These are phyloP conservation scores for Tylopilus plumbeoviolaceoides DNA, from an alignment of 768 basidiomycete genomes.

Conservation along the genomic window DNA sequence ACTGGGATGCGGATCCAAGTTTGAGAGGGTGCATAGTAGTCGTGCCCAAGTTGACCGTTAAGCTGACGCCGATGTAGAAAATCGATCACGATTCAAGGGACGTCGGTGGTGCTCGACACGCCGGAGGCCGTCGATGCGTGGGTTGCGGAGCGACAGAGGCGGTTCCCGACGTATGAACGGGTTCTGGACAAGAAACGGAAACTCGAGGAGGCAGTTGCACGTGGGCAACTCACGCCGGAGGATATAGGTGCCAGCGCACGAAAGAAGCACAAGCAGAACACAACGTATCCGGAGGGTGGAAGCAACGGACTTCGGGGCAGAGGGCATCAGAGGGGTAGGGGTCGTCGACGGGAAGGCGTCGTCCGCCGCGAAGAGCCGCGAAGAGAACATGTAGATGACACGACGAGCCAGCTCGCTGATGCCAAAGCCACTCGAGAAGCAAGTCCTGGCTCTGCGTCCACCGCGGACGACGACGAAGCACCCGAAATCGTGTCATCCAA, in stretches of 20 bases:
- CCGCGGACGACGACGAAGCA: slow-evolving; percentile 37
- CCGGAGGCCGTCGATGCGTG: slow-evolving; percentile 80
- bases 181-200: slow-evolving; percentile 81
- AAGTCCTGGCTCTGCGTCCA: slow-evolving; percentile 20
- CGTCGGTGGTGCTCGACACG: slow-evolving; percentile 69
- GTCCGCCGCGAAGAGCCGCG: background rate
- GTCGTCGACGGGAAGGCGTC: slow-evolving; percentile 21
- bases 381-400: background rate
- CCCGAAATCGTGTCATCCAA: slow-evolving; percentile 65
- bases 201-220: slow-evolving; percentile 70
- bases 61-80: slow-evolving; percentile 45
- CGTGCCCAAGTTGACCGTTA: background rate
- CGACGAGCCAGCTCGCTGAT: background rate
- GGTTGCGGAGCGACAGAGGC: slow-evolving; percentile 84
- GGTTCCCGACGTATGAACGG: slow-evolving; percentile 71
- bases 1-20: slow-evolving; percentile 82
- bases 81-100: slow-evolving; percentile 73
- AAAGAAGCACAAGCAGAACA: slow-evolving; percentile 41
- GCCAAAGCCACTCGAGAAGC: slow-evolving; percentile 4
- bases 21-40: slow-evolving; percentile 59
- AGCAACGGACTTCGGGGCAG: slow-evolving; percentile 4
- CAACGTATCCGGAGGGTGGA: background rate
- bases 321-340: slow-evolving; percentile 28
- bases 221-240: slow-evolving; percentile 64
- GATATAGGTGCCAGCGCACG: slow-evolving; percentile 38